Conservation (phyloP, 768 basidiomycete species). For the Boletus vinaceobasis region DNA sequence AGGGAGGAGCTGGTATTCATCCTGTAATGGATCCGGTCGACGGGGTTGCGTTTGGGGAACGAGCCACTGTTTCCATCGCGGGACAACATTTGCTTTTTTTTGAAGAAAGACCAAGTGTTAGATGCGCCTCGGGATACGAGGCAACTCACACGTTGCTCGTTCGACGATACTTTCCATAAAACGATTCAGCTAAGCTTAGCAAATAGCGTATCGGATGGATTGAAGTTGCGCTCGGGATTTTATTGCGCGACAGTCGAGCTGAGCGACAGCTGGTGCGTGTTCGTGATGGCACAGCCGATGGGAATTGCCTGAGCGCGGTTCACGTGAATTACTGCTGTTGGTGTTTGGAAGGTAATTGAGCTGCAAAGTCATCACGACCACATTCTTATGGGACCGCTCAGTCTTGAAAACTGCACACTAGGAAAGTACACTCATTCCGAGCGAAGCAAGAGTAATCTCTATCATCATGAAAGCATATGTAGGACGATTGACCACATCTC, state of each 20-base stretch:
- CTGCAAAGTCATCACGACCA: no score
- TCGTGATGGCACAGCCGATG: background rate
- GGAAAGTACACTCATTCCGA: no score
- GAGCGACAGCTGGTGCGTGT: background rate
- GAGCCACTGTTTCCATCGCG: constrained; percentile 19
- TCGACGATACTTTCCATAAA: constrained; percentile 11
- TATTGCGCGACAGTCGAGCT: background rate
- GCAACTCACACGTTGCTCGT: constrained; percentile 8
- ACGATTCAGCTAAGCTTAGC: background rate
- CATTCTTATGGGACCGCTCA: no score
- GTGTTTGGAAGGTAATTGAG: background rate
- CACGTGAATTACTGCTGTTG: background rate
- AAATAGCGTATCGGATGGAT: background rate
- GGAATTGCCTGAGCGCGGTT: background rate
- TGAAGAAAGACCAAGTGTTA: background rate
- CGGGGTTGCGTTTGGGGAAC: background rate
- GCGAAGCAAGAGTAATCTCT: no score
- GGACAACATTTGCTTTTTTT: constrained; percentile 7
- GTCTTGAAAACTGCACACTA: no score
- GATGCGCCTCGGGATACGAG: background rate
- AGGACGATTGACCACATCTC: no score
- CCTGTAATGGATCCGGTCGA: constrained; percentile 14
- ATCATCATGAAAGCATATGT: background rate
- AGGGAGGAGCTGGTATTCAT: constrained; percentile 24
- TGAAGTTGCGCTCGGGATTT: background rate